These are phyloP conservation scores for Skeletonema costatum DNA, from an alignment of 108 stramenopile species.

Conservation along the genomic window DNA sequence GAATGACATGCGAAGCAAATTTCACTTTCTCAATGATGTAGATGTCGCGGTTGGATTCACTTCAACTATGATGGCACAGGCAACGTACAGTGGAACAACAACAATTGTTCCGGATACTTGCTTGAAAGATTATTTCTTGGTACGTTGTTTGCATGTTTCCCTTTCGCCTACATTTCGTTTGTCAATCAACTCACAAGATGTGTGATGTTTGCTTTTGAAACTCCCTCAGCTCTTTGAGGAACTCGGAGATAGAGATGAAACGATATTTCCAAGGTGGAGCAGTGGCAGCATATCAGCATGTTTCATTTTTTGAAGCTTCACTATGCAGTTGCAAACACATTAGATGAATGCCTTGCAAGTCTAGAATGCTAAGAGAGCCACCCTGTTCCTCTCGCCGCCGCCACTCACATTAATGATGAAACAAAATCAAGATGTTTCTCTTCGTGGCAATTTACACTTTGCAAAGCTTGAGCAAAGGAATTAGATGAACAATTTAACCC, in stretches of 20 bases:
- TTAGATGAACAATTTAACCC: not conserved
- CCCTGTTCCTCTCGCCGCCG: constrained; percentile 24
- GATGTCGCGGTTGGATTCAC: constrained; percentile 88
- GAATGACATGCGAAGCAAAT: constrained; percentile 88
- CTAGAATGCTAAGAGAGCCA: constrained; percentile 57
- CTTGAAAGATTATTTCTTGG: constrained; percentile 69
- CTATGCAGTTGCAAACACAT: constrained; percentile 74
- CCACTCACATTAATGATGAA: constrained; percentile 36
- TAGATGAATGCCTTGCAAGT: constrained; percentile 82
- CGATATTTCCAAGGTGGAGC: constrained; percentile 75
- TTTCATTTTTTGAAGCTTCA: constrained; percentile 87
- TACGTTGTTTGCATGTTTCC: constrained; percentile 13
- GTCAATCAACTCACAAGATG: not conserved
- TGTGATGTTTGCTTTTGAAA: not conserved
- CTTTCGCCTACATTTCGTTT: not conserved
- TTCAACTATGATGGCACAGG: constrained; percentile 77
- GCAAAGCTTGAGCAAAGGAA: constrained; percentile 13
- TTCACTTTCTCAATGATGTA: constrained; percentile 80
- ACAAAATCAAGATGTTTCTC: constrained; percentile 12
- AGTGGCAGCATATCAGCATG: constrained; percentile 86
- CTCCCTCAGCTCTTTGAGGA: constrained; percentile 55
- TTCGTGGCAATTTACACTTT: constrained; percentile 30
- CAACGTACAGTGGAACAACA: constrained; percentile 65
- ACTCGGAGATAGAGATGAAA: constrained; percentile 52
- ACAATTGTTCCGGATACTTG: constrained; percentile 88